Evolutionary conservation across 441 rosid species (phyloP), one percentile per base, ranked within the genome.

Genomic region (Gossypium davidsonii): DNA sequence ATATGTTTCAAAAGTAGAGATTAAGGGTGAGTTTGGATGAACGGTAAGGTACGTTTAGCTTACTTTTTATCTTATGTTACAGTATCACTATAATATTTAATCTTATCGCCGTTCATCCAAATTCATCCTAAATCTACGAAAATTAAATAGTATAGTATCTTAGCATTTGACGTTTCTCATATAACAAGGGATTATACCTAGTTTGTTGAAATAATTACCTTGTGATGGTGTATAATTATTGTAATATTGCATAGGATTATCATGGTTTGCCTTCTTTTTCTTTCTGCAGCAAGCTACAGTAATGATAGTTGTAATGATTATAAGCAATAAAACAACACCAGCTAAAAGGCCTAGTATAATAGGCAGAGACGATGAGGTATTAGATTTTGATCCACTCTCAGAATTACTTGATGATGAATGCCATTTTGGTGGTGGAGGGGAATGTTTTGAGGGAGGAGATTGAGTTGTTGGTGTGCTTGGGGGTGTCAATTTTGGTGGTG

Each of bases 291-390:
- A 80, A 26, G 81, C 57, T 8, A 86, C 72, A 52, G 83, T 52
- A 28, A 68, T 72, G 42, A 77, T 17, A 51, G 79, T 51, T 34
- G 86, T 21, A 57, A 83, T 46, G 7, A 81, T 51, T 59, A 86
- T 34, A 44, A 94, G 21, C 60, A 91, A 48, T 39, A 91, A 11
- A 20, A 77, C 78, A 48, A 78, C 85, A 21, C 89, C 96, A 7
- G 23, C 83, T 37, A 76, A 84, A 3, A 85, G 76, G 52, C 92
- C 97, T 11, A 79, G 73, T n/a, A 84, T 56, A 68, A 83, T 34
- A 1, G 84, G 81, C 31, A 79, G 44, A 3, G 26, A 21, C 6
- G 63, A 39, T 28, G 8, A 48, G 9, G 14, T 67, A 28, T 46
- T 3, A n/a, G 70, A 66, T 46, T 15, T 6, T 28, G 72, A 51